Percentiles rank a stretch among this genome's conserved stretches.
phyloP scores from a whole-genome alignment of 2,329 filamentous ascomycete species.

The Aspergillus bombycis region DNA sequence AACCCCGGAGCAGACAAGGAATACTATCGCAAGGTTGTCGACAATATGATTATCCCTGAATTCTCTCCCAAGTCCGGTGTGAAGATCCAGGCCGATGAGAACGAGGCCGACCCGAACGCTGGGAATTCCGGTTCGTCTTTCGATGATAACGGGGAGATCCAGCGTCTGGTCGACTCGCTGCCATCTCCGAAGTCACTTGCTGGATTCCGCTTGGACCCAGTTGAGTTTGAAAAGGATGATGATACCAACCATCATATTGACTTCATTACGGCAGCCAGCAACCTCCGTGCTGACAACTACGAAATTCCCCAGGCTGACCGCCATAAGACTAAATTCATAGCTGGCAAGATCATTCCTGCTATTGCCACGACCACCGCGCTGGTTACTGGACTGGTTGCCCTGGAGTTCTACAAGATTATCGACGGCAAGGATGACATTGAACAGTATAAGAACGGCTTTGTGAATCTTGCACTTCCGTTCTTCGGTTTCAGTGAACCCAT shows the following conservation, averaged over 20 bases:
- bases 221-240: conserved; percentile 99
- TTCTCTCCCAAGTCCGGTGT: conserved; percentile 88
- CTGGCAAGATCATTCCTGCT: conserved; percentile 97
- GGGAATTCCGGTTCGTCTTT: conserved; percentile 55
- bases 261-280: conserved; percentile 97
- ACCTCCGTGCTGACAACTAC: conserved; percentile 96
- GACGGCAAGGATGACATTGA: conserved; percentile 96
- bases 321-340: conserved; percentile 99
- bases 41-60: conserved; percentile 93
- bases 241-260: conserved; percentile 98
- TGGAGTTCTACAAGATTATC: conserved; percentile 95
- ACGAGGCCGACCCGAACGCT: conserved; percentile 89
- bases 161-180: conserved; percentile 71
- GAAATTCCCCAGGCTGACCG: conserved; percentile 90
- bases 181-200: conserved; percentile 79
- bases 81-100: conserved; percentile 96
- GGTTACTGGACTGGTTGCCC: conserved; percentile 87
- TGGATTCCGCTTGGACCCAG: conserved; percentile 85
- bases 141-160: conserved; percentile 75
- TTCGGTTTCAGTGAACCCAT: conserved; percentile 99
- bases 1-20: conserved; percentile 71
- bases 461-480: conserved; percentile 95
- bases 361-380: conserved; percentile 97
- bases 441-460: conserved; percentile 98
- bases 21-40: conserved; percentile 77